Conservation (phyloP, 1,139 yeast species). For the Meyerozyma athensensis region DNA sequence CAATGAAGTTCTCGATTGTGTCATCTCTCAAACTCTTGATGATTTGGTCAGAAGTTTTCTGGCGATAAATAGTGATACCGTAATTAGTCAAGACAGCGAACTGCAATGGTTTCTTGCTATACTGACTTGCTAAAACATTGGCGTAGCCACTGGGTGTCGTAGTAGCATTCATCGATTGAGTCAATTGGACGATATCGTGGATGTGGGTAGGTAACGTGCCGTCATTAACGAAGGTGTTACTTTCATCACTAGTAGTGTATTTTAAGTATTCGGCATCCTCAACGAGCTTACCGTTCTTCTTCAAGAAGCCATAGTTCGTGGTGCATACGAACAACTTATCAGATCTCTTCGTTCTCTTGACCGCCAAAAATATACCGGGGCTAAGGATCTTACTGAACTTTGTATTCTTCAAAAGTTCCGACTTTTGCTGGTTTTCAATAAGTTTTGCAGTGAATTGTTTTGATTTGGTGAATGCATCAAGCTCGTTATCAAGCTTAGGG, state of each 20-base stretch:
- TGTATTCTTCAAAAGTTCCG: conserved; percentile 43
- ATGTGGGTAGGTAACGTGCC: conserved; percentile 34
- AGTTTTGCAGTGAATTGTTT: conserved; percentile 41
- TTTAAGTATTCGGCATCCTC: conserved; percentile 80
- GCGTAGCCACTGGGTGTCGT: conserved; percentile 73
- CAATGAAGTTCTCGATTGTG: conserved; percentile 42
- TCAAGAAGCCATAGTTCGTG: conserved; percentile 78
- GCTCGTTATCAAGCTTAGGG: conserved; percentile 49
- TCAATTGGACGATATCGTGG: conserved; percentile 67
- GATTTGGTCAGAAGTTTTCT: conserved; percentile 75
- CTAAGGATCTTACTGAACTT: conserved; percentile 55
- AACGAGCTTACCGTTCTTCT: conserved; percentile 61
- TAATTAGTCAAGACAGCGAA: conserved; percentile 79
- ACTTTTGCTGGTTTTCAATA: conserved; percentile 41
- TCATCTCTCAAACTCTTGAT: conserved; percentile 67
- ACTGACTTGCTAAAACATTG: conserved; percentile 82
- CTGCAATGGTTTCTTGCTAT: conserved; percentile 55
- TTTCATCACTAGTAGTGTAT: conserved; percentile 36
- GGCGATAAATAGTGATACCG: conserved; percentile 72
- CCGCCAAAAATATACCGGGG: conserved; percentile 74
- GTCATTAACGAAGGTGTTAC: conserved; percentile 16
- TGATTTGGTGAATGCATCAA: conserved; percentile 41
- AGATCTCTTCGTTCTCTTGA: conserved; percentile 38
- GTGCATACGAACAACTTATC: conserved; percentile 68
- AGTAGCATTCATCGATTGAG: conserved; percentile 69